phyloP scores from a whole-genome alignment of 164 flowering plant species.

The Tetracentron sinense region DNA sequence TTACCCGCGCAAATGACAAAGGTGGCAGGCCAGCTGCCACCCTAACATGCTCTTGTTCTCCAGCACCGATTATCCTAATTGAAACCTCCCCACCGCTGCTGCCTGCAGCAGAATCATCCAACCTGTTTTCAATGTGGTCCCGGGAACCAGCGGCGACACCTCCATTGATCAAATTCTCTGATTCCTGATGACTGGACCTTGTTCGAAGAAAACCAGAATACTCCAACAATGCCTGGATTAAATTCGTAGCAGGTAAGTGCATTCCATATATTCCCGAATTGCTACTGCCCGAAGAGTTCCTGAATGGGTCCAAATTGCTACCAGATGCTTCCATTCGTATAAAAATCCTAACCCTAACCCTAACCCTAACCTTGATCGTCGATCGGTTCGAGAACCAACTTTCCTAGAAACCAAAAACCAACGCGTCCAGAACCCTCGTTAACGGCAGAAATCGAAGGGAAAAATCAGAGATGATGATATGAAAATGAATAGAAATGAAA shows the following conservation, averaged over 20 bases:
- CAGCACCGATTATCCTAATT: slow-evolving; percentile 79
- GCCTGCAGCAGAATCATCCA: slow-evolving; percentile 27
- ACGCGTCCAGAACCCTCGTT: too few relatives aligned
- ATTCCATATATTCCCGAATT: slow-evolving; percentile 51
- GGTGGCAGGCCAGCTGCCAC: slow-evolving; percentile 14
- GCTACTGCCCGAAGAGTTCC: slow-evolving; percentile 32
- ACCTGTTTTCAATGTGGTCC: slow-evolving; percentile 23
- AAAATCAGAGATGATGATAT: too few relatives aligned
- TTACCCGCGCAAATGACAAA: slow-evolving; percentile 12
- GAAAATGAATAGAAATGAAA: too few relatives aligned
- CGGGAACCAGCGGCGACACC: slow-evolving; percentile 12
- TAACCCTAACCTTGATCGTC: slow-evolving; percentile 34
- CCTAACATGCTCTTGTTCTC: slow-evolving; percentile 60
- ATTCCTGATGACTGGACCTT: slow-evolving; percentile 48
- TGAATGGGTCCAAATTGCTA: slow-evolving; percentile 43
- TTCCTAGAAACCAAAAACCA: background rate
- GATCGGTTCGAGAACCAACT: background rate
- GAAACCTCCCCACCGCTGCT: slow-evolving; percentile 71
- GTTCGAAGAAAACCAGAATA: slow-evolving; percentile 72
- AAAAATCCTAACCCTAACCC: too few relatives aligned
- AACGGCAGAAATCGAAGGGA: background rate
- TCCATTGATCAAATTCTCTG: slow-evolving; percentile 39
- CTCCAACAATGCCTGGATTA: slow-evolving; percentile 78
- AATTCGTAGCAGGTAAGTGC: slow-evolving; percentile 60
- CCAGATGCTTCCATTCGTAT: slow-evolving; percentile 55